Evolutionary conservation across 2,329 filamentous ascomycete species (phyloP).

Genomic region (Macrophomina tecta): DNA sequence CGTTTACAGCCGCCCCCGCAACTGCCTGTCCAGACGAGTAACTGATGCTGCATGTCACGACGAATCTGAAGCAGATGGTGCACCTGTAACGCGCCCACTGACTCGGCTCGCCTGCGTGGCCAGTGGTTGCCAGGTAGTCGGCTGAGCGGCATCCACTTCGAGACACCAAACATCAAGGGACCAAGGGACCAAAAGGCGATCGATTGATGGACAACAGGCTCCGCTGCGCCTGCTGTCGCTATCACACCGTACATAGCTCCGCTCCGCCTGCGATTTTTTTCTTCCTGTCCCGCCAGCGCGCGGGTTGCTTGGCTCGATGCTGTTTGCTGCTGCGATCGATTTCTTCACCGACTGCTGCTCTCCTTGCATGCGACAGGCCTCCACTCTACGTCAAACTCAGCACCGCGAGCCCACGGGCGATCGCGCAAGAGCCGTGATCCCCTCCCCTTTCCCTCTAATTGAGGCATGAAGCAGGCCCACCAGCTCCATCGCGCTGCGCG

Average conservation of each 20-base stretch:
- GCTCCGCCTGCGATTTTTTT: constrained; percentile 5
- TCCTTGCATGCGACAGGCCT: constrained; percentile 9
- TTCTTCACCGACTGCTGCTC: constrained; percentile 17
- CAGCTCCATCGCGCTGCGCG: constrained; percentile 23
- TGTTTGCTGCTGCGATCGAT: constrained; percentile 7
- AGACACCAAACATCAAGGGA: constrained; percentile 15
- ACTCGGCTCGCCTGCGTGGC: constrained; percentile 15
- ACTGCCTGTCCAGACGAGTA: constrained; percentile 16
- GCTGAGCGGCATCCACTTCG: constrained; percentile 5
- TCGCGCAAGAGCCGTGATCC: constrained; percentile 22
- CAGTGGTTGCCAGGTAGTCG: background rate
- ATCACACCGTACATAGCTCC: constrained; percentile 19
- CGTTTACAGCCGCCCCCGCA: constrained; percentile 26
- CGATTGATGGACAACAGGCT: constrained; percentile 4
- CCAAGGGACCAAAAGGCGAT: background rate
- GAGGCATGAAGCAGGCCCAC: constrained; percentile 20
- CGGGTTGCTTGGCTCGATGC: constrained; percentile 17
- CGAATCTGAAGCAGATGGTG: constrained; percentile 24
- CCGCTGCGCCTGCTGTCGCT: constrained; percentile 1
- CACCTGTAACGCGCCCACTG: constrained; percentile 23
- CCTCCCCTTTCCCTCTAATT: constrained; percentile 8
- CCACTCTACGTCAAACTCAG: constrained; percentile 20
- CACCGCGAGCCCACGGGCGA: constrained; percentile 1
- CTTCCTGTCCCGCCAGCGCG: constrained; percentile 1
- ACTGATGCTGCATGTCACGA: constrained; percentile 20